Conservation (phyloP, 1,284 basidiomycete species). For the Anthracocystis walkeri region DNA sequence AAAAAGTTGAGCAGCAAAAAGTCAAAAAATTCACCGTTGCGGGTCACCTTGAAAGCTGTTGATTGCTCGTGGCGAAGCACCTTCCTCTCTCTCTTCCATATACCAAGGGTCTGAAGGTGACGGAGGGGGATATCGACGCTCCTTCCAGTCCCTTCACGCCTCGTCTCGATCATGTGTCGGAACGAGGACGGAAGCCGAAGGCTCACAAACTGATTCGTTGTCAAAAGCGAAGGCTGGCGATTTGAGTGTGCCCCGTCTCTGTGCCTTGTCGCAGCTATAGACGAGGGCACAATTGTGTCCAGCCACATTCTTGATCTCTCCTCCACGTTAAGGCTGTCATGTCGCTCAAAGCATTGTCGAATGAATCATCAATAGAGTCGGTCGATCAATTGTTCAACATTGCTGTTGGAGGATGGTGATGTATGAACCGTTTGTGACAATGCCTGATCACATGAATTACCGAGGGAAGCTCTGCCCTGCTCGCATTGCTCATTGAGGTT, state of each 20-base stretch:
- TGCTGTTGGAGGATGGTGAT: not conserved
- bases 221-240: constrained; percentile 37
- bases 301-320: constrained; percentile 30
- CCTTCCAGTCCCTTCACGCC: constrained; percentile 53
- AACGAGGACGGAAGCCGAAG: constrained; percentile 36
- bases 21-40: not conserved
- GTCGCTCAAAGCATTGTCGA: not conserved
- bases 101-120: constrained; percentile 49
- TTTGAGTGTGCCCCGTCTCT: constrained; percentile 57
- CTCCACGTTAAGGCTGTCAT: not conserved
- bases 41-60: no score
- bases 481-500: no score
- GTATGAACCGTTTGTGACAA: not conserved
- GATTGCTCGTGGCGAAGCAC: not conserved
- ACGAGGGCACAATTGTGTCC: constrained; percentile 56
- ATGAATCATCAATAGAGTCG: not conserved
- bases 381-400: not conserved
- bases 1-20: not conserved
- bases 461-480: no score
- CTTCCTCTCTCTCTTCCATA: constrained; percentile 22
- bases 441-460: no score
- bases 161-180: constrained; percentile 3
- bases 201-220: constrained; percentile 33
- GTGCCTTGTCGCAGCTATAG: constrained; percentile 25
- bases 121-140: constrained; percentile 25